Evolutionary conservation across 2,329 filamentous ascomycete genomes (phyloP).

Genomic region (Aspergillus tubingensis): DNA sequence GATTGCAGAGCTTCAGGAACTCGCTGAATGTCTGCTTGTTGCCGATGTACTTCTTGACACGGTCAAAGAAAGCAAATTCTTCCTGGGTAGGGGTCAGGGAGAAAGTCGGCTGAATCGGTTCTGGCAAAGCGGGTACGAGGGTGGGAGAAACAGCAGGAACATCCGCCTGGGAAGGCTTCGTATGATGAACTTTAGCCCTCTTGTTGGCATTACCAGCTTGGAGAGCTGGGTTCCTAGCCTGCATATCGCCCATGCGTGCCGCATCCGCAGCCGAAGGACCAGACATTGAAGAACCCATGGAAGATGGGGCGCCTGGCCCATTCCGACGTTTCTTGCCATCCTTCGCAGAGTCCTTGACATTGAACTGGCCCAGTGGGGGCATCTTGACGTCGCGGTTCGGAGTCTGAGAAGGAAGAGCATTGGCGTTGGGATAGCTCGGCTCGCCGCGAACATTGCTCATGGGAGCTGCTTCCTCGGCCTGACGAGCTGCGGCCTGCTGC

Average conservation of each 20-base stretch:
- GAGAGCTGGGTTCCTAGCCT: conserved; percentile 37
- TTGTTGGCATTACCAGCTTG: conserved; percentile 53
- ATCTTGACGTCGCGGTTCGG: conserved; percentile 64
- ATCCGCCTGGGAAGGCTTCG: conserved; percentile 60
- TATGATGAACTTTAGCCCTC: conserved; percentile 74
- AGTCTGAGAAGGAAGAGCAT: conserved; percentile 52
- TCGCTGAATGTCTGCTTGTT: conserved; percentile 93
- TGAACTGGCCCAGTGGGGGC: conserved; percentile 93
- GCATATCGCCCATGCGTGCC: conserved; percentile 36
- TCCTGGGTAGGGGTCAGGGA: conserved; percentile 75
- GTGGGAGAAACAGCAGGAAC: conserved; percentile 74
- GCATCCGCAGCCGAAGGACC: conserved; percentile 35
- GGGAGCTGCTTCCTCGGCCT: conserved; percentile 69
- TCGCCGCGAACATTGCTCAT: conserved; percentile 64
- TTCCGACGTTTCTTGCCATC: conserved; percentile 86
- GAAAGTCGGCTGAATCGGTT: conserved; percentile 77
- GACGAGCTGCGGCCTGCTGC: conserved; percentile 59
- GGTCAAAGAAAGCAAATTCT: conserved; percentile 91
- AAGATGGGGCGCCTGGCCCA: conserved; percentile 46
- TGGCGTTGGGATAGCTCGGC: conserved; percentile 45
- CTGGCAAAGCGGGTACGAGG: conserved; percentile 81
- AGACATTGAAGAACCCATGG: conserved; percentile 36
- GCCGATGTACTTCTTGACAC: conserved; percentile 91
- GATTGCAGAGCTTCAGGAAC: conserved; percentile 94
- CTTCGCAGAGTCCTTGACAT: conserved; percentile 78